Evolutionary conservation across 2,329 filamentous ascomycete species (phyloP).

Genomic region (Calonectria naviculata): DNA sequence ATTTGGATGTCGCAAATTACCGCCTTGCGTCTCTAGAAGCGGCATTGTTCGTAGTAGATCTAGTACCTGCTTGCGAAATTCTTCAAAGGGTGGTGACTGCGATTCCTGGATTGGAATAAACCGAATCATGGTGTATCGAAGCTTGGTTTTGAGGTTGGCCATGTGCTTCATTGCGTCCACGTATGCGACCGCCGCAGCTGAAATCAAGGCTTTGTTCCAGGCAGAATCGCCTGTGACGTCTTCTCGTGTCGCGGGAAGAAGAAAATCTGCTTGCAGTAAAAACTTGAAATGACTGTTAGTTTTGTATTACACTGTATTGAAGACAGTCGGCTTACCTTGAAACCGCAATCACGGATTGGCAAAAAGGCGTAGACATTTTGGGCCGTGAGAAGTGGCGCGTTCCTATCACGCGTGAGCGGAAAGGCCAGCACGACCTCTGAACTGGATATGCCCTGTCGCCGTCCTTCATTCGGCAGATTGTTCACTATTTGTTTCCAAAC

Average conservation of each 20-base stretch:
- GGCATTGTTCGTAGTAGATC: not conserved
- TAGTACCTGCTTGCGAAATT: not conserved
- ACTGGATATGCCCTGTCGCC: not conserved
- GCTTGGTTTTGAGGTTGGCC: not conserved
- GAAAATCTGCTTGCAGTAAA: conserved; percentile 41
- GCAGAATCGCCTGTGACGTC: conserved; percentile 27
- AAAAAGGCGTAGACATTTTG: conserved; percentile 21
- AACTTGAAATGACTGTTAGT: conserved; percentile 24
- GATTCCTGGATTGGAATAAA: not conserved
- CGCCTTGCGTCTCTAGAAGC: not conserved
- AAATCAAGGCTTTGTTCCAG: conserved; percentile 34
- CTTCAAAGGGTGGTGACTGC: not conserved
- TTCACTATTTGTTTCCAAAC: not conserved
- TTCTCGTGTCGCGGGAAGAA: conserved; percentile 37
- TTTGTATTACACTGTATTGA: not conserved
- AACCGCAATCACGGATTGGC: conserved; percentile 27
- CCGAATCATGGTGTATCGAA: not conserved
- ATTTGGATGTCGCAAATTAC: not conserved
- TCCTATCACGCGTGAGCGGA: not conserved
- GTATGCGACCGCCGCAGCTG: not conserved
- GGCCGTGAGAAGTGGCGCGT: not conserved
- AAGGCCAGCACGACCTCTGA: conserved; percentile 17
- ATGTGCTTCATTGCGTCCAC: conserved; percentile 5
- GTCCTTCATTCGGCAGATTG: not conserved
- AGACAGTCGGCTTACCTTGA: too few relatives aligned